A percentile compares a stretch with the other conserved stretches of the same genome.
These are phyloP conservation scores for Hypoxylon rickii DNA, from an alignment of 495 filamentous ascomycete genomes.

Conservation along the genomic window DNA sequence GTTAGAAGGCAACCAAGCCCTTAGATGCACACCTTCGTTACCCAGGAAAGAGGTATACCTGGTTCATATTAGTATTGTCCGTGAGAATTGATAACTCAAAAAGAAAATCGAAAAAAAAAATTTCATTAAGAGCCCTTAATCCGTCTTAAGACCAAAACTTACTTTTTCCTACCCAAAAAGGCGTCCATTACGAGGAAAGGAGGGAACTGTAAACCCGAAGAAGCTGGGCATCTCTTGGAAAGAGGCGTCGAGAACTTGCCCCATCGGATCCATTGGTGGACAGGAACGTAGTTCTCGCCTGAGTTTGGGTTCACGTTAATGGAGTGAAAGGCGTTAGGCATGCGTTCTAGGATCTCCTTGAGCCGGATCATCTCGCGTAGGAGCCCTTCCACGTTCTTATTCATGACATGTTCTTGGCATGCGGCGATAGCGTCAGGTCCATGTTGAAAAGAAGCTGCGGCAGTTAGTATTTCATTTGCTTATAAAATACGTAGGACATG, in stretches of 20 bases:
- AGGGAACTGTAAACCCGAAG: slow-evolving; percentile 54
- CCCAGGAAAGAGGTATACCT: slow-evolving; percentile 55
- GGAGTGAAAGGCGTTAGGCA: slow-evolving; percentile 56
- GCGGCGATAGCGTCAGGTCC: slow-evolving; percentile 51
- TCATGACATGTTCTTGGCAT: slow-evolving; percentile 59
- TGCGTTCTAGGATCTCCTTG: slow-evolving; percentile 56
- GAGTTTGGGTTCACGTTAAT: slow-evolving; percentile 57
- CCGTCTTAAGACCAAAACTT: not conserved
- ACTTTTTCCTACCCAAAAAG: slow-evolving; percentile 52
- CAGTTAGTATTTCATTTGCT: slow-evolving; percentile 22
- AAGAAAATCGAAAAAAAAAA: not conserved
- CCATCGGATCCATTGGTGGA: slow-evolving; percentile 50
- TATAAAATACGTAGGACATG: too few species aligned
- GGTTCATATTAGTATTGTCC: slow-evolving; percentile 1
- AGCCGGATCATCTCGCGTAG: slow-evolving; percentile 51
- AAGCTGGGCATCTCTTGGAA: slow-evolving; percentile 56
- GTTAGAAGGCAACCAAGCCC: slow-evolving; percentile 56
- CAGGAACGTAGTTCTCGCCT: slow-evolving; percentile 51
- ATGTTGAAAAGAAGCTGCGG: slow-evolving; percentile 48
- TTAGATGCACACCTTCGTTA: slow-evolving; percentile 51
- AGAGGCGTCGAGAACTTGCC: slow-evolving; percentile 55
- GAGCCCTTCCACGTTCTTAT: slow-evolving; percentile 51
- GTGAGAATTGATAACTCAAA: not conserved
- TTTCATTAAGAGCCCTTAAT: not conserved
- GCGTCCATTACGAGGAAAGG: slow-evolving; percentile 59